Percentiles rank a stretch among this genome's conserved stretches.
Conservation (phyloP, 257 asterid genomes). For the Prunella vulgaris region DNA sequence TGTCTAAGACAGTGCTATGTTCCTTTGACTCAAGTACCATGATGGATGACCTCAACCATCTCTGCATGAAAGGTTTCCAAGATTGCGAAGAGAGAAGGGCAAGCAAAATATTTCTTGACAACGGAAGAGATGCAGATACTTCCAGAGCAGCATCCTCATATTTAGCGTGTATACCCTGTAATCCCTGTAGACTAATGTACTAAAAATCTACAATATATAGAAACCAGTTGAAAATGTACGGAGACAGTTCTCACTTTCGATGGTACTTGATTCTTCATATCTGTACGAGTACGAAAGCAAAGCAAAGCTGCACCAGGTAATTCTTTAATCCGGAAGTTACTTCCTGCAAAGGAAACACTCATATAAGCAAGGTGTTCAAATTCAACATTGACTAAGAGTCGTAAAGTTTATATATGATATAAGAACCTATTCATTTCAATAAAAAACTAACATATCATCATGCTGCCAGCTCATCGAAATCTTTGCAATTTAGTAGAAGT, state of each 20-base stretch:
- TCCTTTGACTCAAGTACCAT: constrained; percentile 54
- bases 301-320: constrained; percentile 92
- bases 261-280: constrained; percentile 40
- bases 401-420: background rate
- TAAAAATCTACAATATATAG: constrained; percentile 19
- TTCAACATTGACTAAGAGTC: constrained; percentile 10
- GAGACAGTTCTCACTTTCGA: constrained; percentile 49
- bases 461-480: background rate
- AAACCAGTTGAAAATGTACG: constrained; percentile 6
- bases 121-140: constrained; percentile 72
- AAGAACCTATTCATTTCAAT: background rate
- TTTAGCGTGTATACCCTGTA: constrained; percentile 52
- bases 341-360: constrained; percentile 53
- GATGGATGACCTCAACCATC: constrained; percentile 84
- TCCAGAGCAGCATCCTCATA: constrained; percentile 66
- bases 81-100: constrained; percentile 87
- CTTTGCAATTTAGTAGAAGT: background rate
- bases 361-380: constrained; percentile 13
- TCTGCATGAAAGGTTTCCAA: constrained; percentile 90
- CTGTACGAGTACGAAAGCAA: constrained; percentile 52
- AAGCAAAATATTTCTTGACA: constrained; percentile 73
- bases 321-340: constrained; percentile 40
- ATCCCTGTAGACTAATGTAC: constrained; percentile 35
- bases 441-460: background rate
- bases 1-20: constrained; percentile 47